Evolutionary conservation across 2,329 filamentous ascomycete species (phyloP), one percentile per base, ranked within the genome.

Genomic region (Fusarium sp.): DNA sequence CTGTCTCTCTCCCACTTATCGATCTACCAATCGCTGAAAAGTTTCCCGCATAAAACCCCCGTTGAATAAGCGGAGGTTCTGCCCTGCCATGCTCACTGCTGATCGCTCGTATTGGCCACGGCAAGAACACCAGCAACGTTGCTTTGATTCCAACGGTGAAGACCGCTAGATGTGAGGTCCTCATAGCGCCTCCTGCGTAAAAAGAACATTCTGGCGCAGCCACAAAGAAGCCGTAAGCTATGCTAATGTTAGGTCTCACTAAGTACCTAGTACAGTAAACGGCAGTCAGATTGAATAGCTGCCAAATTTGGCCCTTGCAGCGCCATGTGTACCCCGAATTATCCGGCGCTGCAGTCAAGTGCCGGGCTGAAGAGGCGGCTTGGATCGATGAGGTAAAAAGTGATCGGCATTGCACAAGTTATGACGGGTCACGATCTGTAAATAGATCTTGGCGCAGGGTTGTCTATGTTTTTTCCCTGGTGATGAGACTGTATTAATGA

Each of bases 391-490:
- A 20, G 30, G 26, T 59, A 28, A 37, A 33, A 47, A 35, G 14
- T 30, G 59, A 64, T 64, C 59, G 52, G 46, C 61, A 48, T 52
- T 6, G 32, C 30, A 39, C 59, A 26, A 64, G 40, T 30, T 63
- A 63, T 63, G 60, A 55, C 56, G 47, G 56, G 43, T 40, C 58
- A 61, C 32, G 46, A 20, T 43, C 60, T 57, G 61, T 59, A 64
- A 64, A 64, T 65, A 64, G 61, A 65, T 47, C 30, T 37, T 40
- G 32, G 15, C 28, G 20, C 33, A 37, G 35, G 35, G 24, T 63
- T 54, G 24, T 46, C 52, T 39, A 33, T 28, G 37, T 44, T 19
- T 56, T 37, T 49, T 40, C 50, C 14, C 56, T 63, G 15, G 20
- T 28, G 17, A 24, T 35, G 48, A 39, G 47, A 33, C 13, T 5